These are phyloP conservation scores for Orbilia oligospora DNA, from an alignment of 2,329 filamentous ascomycete species.

Conservation along the genomic window DNA sequence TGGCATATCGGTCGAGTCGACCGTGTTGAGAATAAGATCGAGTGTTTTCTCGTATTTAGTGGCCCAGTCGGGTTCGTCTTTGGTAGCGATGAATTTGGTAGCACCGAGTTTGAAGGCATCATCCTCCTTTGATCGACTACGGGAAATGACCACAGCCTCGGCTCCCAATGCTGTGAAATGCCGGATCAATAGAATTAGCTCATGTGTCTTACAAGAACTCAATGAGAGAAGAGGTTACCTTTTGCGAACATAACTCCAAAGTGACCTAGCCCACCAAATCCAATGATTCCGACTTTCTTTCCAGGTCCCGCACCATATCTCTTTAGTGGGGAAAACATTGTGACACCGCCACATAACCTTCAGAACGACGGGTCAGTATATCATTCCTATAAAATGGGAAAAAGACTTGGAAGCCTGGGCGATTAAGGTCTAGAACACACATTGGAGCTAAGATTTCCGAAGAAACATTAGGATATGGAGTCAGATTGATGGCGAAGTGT, in stretches of 20 bases:
- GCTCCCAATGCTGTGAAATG: slow-evolving; percentile 76
- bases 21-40: slow-evolving; percentile 75
- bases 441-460: slow-evolving; percentile 69
- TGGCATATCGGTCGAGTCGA: slow-evolving; percentile 75
- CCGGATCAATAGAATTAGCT: slow-evolving; percentile 79
- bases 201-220: slow-evolving; percentile 68
- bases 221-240: slow-evolving; percentile 19
- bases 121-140: slow-evolving; percentile 73
- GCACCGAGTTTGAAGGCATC: slow-evolving; percentile 77
- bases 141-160: slow-evolving; percentile 76
- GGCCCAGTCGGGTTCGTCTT: slow-evolving; percentile 74
- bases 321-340: slow-evolving; percentile 78
- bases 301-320: slow-evolving; percentile 78
- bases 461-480: slow-evolving; percentile 69
- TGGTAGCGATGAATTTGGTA: slow-evolving; percentile 71
- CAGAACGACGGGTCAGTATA: slow-evolving; percentile 69
- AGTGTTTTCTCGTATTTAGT: slow-evolving; percentile 71
- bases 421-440: slow-evolving; percentile 64
- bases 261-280: slow-evolving; percentile 78
- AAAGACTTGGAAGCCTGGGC: slow-evolving; percentile 62
- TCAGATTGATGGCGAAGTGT: slow-evolving; percentile 71
- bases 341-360: slow-evolving; percentile 84
- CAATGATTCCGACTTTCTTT: slow-evolving; percentile 79
- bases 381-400: slow-evolving; percentile 66
- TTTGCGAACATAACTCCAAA: slow-evolving; percentile 57